Evolutionary conservation across 345 rosid genomes (phyloP), one percentile per base, ranked within the genome.

Genomic region (Rubroshorea leprosula): DNA sequence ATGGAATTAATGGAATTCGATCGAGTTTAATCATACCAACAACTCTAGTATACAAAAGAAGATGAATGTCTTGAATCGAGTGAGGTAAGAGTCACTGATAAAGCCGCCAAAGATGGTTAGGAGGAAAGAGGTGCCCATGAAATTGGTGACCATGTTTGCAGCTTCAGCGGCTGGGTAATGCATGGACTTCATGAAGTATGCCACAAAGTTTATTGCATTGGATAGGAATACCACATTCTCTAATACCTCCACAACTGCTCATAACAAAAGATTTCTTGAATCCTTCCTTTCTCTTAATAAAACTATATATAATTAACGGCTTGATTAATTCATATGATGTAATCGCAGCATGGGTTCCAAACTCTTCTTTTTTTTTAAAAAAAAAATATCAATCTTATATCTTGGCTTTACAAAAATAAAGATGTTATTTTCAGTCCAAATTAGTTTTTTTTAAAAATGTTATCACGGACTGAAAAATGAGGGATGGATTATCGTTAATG

Each of bases 181-280:
- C 86, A 84, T 74, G 26, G 75, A 64, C 59, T 39, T 54, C 12
- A 31, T 58, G 49, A 86, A 80, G 56, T 83, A 83, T 12, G 71
- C 16, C 23, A 83, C 68, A 43, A 81, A 75, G 62, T 82, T 83
- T 1, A 73, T 71, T 16, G 83, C 81, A 54, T 72, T 72, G 13
- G 81, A 56, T 26, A 83, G 27, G 69, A 82, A 81, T 23, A 77
- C 88, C 81, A 80, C 46, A 74, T 83, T 83, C 86, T 86, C 95
- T 41, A 86, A 48, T 9, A 73, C 70, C 65, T 80, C 87, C 60
- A 81, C 89, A 57, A 72, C 89, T 78, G 64, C 54, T 38, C 55
- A 25, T 25, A 0, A 19, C 0, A 20, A 21, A 49, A 21, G n/a
- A n/a, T n/a, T n/a, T n/a, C n/a, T n/a, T n/a, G n/a, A n/a, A n/a